phyloP scores from a whole-genome alignment of 805 yeast species.

The Kodamaea laetipori region DNA sequence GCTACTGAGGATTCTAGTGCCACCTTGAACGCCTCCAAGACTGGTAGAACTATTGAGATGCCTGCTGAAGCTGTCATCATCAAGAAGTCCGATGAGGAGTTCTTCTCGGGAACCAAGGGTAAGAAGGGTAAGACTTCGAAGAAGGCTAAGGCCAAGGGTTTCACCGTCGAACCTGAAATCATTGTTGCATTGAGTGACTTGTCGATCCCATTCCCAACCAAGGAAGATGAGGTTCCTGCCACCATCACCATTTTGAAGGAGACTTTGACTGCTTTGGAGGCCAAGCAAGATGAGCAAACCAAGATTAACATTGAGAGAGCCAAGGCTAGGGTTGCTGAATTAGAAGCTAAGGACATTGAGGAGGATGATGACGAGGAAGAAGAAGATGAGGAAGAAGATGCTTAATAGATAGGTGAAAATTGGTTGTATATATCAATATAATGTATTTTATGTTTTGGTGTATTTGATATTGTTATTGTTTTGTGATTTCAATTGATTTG shows the following conservation, averaged over 20 bases:
- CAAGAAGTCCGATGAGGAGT: conserved; percentile 62
- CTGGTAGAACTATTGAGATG: conserved; percentile 55
- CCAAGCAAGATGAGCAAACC: conserved; percentile 80
- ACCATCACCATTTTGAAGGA: conserved; percentile 68
- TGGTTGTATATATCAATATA: conserved; percentile 6
- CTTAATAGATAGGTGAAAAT: conserved; percentile 7
- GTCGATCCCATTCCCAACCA: conserved; percentile 75
- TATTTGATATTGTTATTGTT: not conserved
- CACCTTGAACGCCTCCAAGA: conserved; percentile 22
- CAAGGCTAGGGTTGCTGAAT: conserved; percentile 70
- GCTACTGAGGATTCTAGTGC: conserved; percentile 20
- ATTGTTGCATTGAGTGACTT: conserved; percentile 76
- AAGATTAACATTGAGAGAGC: conserved; percentile 73
- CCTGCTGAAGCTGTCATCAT: conserved; percentile 66
- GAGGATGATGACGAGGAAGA: conserved; percentile 35
- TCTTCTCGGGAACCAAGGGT: conserved; percentile 50
- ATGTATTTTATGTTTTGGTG: not conserved
- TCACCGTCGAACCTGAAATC: conserved; percentile 78
- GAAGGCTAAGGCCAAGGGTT: conserved; percentile 54
- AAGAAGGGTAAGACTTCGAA: conserved; percentile 51
- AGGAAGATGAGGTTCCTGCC: conserved; percentile 65
- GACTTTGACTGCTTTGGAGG: conserved; percentile 67
- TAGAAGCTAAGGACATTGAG: conserved; percentile 51
- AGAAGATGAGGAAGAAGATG: conserved; percentile 23
- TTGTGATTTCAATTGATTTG: not conserved